Evolutionary conservation across 2,329 filamentous ascomycete species (phyloP).

Genomic region (Diaporthe velutina): DNA sequence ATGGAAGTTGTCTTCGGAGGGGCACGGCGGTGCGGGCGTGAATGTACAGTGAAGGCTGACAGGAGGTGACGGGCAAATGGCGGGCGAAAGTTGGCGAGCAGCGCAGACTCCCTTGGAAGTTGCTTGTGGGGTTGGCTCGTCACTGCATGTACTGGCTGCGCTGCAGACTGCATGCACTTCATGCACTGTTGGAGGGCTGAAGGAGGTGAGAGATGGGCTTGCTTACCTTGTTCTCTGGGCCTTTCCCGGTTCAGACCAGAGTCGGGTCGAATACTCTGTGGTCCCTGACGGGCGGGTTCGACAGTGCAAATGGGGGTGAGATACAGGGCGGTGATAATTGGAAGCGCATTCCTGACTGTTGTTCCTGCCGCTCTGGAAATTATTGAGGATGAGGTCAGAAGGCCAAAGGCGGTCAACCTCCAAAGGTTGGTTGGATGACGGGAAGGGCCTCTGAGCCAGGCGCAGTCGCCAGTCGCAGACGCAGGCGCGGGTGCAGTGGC

Average conservation of each 20-base stretch:
- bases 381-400: constrained; percentile 22
- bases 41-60: not conserved
- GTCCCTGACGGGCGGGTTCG: not conserved
- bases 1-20: constrained; percentile 19
- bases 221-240: not conserved
- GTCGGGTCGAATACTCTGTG: not conserved
- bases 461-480: not conserved
- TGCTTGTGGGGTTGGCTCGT: not conserved
- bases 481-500: not conserved
- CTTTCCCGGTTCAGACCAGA: not conserved
- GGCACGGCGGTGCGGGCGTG: not conserved
- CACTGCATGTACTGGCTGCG: not conserved
- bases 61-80: constrained; percentile 1
- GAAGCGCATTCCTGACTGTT: not conserved
- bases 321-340: not conserved
- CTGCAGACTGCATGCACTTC: not conserved
- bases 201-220: not conserved
- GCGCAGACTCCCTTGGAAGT: constrained; percentile 10
- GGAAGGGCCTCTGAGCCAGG: constrained; percentile 3
- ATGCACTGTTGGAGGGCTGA: not conserved
- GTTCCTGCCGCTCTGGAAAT: constrained; percentile 15
- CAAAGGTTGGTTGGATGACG: not conserved
- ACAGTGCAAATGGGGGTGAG: not conserved
- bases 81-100: not conserved
- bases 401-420: constrained; percentile 20